These are phyloP conservation scores for Papilionanthe hybrid DNA, from an alignment of 116 monocot genomes.

Conservation along the genomic window DNA sequence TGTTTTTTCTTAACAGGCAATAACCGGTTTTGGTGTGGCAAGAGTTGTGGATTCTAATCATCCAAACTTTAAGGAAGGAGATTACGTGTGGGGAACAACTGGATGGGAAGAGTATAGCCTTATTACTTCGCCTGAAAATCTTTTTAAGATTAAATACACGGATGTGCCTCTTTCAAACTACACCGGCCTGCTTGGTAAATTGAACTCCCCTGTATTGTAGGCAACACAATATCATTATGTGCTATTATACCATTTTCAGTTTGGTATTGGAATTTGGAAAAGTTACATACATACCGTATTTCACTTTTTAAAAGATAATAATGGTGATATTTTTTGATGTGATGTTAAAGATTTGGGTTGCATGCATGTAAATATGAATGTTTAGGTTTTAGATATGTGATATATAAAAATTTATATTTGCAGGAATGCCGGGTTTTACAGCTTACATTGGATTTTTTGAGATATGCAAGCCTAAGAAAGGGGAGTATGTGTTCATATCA, in stretches of 20 bases:
- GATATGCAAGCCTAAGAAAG: conserved; percentile 63
- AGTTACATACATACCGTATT: too few species aligned
- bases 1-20: conserved; percentile 24
- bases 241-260: too few species aligned
- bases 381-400: too few species aligned
- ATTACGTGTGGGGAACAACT: conserved; percentile 55
- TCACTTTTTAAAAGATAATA: too few species aligned
- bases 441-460: conserved; percentile 75
- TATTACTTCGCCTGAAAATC: conserved; percentile 25
- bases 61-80: conserved; percentile 59
- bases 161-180: conserved; percentile 69
- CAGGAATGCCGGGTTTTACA: conserved; percentile 79
- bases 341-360: too few species aligned
- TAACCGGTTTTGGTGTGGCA: conserved; percentile 60
- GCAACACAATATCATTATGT: too few species aligned
- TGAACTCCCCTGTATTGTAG: too few species aligned
- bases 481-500: conserved; percentile 68
- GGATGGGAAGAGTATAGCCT: conserved; percentile 88
- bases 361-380: too few species aligned
- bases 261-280: too few species aligned
- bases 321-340: too few species aligned
- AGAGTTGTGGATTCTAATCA: conserved; percentile 74
- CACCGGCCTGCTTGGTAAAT: conserved; percentile 59
- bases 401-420: neutral
- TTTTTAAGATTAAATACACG: conserved; percentile 44